Conservation (phyloP, 441 rosid species). For the Dalechampia spathulata region DNA sequence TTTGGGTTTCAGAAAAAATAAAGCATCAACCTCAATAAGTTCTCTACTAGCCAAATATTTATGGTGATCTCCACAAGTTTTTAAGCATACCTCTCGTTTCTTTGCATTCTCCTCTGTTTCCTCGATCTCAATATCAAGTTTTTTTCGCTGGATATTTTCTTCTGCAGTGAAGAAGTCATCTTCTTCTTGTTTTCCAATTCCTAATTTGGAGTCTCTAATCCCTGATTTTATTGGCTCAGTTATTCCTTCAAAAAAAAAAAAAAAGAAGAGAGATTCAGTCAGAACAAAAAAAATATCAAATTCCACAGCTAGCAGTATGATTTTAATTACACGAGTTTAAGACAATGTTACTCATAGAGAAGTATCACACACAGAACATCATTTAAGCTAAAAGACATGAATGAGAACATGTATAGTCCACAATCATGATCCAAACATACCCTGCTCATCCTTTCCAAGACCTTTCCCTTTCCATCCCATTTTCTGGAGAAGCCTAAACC, state of each 20-base stretch:
- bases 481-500: constrained; percentile 90
- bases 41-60: constrained; percentile 24
- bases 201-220: constrained; percentile 74
- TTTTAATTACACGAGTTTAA: background rate
- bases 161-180: constrained; percentile 88
- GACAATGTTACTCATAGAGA: background rate
- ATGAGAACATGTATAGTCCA: background rate
- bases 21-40: constrained; percentile 40
- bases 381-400: background rate
- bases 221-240: constrained; percentile 80
- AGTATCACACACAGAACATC: background rate
- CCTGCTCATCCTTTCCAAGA: constrained; percentile 92
- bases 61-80: constrained; percentile 23
- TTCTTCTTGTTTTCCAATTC: constrained; percentile 89
- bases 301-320: background rate
- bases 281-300: no score
- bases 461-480: constrained; percentile 99
- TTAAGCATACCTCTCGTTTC: constrained; percentile 86
- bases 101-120: constrained; percentile 79
- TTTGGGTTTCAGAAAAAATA: constrained; percentile 41
- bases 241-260: constrained; percentile 36
- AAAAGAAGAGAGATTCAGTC: background rate
- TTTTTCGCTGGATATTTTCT: constrained; percentile 79
- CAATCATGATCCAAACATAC: constrained; percentile 25
- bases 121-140: constrained; percentile 81